Conservation (phyloP, 345 rosid genomes). For the Cochlearia excelsa region DNA sequence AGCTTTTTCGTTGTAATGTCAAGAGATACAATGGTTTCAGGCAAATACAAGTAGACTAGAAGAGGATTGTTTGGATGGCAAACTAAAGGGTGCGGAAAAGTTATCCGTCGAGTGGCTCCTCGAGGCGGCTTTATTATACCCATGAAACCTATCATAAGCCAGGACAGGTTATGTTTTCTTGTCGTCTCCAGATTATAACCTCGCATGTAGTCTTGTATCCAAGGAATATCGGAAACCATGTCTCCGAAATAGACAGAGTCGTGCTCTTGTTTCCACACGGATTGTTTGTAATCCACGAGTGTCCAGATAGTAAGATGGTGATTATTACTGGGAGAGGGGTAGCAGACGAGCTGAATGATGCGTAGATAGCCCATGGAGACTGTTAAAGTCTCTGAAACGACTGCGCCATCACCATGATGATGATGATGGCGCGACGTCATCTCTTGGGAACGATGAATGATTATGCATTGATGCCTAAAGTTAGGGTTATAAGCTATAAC, state of each 20-base stretch:
- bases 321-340: background rate
- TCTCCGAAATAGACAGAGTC: slow-evolving; percentile 11
- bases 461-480: background rate
- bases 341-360: slow-evolving; percentile 14
- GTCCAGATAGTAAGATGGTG: slow-evolving; percentile 14
- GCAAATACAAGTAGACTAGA: slow-evolving; percentile 9
- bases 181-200: background rate
- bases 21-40: slow-evolving; percentile 1
- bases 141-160: background rate
- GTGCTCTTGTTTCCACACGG: slow-evolving; percentile 10
- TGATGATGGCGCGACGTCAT: slow-evolving; percentile 4
- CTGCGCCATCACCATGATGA: background rate
- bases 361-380: slow-evolving; percentile 15
- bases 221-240: background rate
- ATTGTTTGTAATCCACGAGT: slow-evolving; percentile 8
- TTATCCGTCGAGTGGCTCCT: background rate
- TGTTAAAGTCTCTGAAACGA: slow-evolving; percentile 9
- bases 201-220: slow-evolving; percentile 5
- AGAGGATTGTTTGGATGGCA: slow-evolving; percentile 19
- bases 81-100: slow-evolving; percentile 6
- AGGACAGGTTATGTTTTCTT: background rate
- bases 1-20: slow-evolving; percentile 8
- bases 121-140: background rate
- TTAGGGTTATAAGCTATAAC: slow-evolving; percentile 12
- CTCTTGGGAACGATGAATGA: slow-evolving; percentile 11